Percentiles rank a stretch among this genome's conserved stretches.
Conservation (phyloP, 257 asterid species). For the Solanum medicagineum region DNA sequence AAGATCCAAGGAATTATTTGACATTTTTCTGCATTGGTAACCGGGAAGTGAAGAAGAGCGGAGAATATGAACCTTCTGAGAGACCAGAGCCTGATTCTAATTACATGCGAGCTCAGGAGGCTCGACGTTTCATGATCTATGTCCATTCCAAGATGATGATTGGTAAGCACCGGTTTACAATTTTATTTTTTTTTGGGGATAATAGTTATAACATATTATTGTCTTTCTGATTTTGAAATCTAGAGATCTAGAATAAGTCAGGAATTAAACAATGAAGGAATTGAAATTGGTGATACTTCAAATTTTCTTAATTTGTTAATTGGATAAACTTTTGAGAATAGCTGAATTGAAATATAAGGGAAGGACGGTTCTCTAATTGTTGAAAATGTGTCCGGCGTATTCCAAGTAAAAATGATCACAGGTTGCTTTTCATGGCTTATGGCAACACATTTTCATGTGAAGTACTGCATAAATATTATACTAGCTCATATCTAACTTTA, state of each 20-base stretch:
- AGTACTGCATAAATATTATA: background rate
- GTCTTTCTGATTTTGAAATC: background rate
- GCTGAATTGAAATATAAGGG: background rate
- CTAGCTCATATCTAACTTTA: background rate
- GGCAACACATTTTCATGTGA: background rate
- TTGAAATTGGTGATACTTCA: background rate
- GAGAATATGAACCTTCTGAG: constrained; percentile 73
- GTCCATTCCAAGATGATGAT: constrained; percentile 94
- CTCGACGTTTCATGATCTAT: constrained; percentile 85
- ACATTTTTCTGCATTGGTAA: constrained; percentile 85
- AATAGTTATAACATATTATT: background rate
- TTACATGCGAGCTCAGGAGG: constrained; percentile 58
- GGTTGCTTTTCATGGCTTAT: background rate
- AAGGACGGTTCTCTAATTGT: no score
- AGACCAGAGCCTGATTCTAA: constrained; percentile 69
- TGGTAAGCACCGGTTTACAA: constrained; percentile 22
- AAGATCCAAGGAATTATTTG: constrained; percentile 71
- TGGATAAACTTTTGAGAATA: background rate
- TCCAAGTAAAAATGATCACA: background rate
- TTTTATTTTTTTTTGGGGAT: no score
- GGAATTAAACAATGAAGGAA: background rate
- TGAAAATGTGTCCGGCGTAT: background rate
- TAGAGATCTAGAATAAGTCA: background rate
- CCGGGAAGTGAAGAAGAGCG: constrained; percentile 62
- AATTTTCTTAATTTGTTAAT: background rate